Evolutionary conservation across 169 alveolate species (phyloP).

Genomic region (Perkinsus olseni): DNA sequence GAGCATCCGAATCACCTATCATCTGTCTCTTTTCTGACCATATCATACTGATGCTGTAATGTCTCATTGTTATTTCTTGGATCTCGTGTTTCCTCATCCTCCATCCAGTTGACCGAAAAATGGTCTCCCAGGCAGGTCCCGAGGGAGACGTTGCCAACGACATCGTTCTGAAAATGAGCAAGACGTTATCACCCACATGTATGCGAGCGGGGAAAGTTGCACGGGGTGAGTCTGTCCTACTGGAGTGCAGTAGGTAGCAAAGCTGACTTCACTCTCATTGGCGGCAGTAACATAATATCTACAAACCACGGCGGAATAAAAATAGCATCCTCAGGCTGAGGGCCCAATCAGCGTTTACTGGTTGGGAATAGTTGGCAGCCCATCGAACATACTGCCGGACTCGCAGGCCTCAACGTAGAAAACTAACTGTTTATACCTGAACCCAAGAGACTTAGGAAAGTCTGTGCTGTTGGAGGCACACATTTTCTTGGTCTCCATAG

Average conservation of each 20-base stretch:
- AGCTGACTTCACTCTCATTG: conserved; percentile 50
- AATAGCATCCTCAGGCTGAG: neutral
- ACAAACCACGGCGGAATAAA: conserved; percentile 9
- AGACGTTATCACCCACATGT: no score
- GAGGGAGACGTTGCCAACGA: conserved; percentile 40
- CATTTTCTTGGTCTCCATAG: conserved; percentile 49
- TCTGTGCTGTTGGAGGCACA: neutral
- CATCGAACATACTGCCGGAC: conserved; percentile 64
- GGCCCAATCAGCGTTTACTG: neutral
- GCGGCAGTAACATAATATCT: conserved; percentile 71
- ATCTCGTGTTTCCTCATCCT: conserved; percentile 46
- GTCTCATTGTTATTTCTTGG: conserved; percentile 34
- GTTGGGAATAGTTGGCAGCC: conserved; percentile 17
- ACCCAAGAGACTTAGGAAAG: neutral
- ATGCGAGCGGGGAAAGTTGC: no score
- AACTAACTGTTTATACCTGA: conserved; percentile 41
- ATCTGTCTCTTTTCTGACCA: conserved; percentile 30
- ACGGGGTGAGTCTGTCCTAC: no score
- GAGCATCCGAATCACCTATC: neutral
- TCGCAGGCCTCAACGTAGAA: conserved; percentile 66
- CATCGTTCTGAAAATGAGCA: conserved; percentile 35
- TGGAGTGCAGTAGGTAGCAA: conserved; percentile 59
- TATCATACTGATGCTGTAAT: conserved; percentile 46
- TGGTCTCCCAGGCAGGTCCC: conserved; percentile 65
- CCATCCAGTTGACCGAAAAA: neutral